A percentile compares a stretch with the other conserved stretches of the same genome.
phyloP scores from a whole-genome alignment of 306 rosid species.

The Prunus fruticosa region DNA sequence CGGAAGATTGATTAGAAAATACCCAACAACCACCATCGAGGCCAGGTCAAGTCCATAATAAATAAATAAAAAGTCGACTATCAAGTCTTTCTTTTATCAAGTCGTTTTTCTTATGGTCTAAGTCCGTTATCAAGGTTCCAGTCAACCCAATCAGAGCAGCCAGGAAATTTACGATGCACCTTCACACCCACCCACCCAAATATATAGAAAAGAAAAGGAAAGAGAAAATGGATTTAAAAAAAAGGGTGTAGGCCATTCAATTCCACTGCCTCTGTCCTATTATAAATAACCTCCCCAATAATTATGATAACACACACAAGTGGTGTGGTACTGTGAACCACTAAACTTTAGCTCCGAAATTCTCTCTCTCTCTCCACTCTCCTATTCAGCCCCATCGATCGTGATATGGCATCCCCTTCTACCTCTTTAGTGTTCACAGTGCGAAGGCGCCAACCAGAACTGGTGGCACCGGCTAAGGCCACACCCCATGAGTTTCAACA shows the following conservation, averaged over 20 bases:
- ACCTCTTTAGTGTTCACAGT: conserved; percentile 26
- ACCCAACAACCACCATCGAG: too few species aligned
- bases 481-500: conserved; percentile 30
- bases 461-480: conserved; percentile 29
- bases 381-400: not conserved
- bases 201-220: not conserved
- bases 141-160: not conserved
- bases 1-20: too few species aligned
- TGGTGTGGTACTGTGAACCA: not conserved
- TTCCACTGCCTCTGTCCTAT: not conserved
- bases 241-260: not conserved
- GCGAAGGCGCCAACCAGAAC: conserved; percentile 20
- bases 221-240: not conserved
- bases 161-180: not conserved
- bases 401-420: not conserved
- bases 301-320: not conserved
- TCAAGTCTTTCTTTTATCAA: not conserved
- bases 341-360: not conserved
- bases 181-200: not conserved
- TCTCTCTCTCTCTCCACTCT: not conserved
- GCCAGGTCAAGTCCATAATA: too few species aligned
- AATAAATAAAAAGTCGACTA: not conserved
- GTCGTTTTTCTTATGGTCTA: not conserved
- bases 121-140: not conserved
- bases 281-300: not conserved